Evolutionary conservation across 768 basidiomycete genomes (phyloP).

Genomic region (Vararia minispora): DNA sequence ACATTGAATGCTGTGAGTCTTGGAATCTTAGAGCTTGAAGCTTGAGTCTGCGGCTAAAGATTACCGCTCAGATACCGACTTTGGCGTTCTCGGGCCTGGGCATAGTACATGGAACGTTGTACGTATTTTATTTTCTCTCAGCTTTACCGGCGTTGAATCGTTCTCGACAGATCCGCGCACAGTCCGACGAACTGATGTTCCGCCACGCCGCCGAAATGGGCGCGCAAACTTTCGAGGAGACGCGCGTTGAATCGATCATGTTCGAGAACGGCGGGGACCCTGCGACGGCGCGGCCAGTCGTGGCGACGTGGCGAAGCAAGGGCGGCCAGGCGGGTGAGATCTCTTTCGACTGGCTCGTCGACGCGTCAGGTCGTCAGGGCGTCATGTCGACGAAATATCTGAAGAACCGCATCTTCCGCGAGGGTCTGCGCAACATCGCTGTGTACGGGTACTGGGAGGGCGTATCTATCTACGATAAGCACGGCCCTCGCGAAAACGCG

Average conservation of each 20-base stretch:
- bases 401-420: constrained; percentile 48
- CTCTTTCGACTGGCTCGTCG: constrained; percentile 45
- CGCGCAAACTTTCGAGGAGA: constrained; percentile 39
- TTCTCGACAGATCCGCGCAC: no score
- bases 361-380: constrained; percentile 54
- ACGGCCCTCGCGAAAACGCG: constrained; percentile 2
- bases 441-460: constrained; percentile 55
- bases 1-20: constrained; percentile 45
- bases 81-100: constrained; percentile 34
- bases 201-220: constrained; percentile 39
- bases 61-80: constrained; percentile 38
- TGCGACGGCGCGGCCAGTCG: not conserved
- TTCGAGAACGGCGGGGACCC: not conserved
- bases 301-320: not conserved
- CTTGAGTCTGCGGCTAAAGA: not conserved
- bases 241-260: not conserved
- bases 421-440: constrained; percentile 50
- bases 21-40: not conserved
- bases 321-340: constrained; percentile 11
- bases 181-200: constrained; percentile 48
- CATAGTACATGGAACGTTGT: constrained; percentile 56
- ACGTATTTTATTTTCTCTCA: no score
- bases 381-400: constrained; percentile 49
- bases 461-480: no score
- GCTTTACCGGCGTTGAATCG: no score